Percentiles rank a stretch among this genome's conserved stretches.
Conservation (phyloP, 2,329 filamentous ascomycete species). For the Dactylellina leptospora region DNA sequence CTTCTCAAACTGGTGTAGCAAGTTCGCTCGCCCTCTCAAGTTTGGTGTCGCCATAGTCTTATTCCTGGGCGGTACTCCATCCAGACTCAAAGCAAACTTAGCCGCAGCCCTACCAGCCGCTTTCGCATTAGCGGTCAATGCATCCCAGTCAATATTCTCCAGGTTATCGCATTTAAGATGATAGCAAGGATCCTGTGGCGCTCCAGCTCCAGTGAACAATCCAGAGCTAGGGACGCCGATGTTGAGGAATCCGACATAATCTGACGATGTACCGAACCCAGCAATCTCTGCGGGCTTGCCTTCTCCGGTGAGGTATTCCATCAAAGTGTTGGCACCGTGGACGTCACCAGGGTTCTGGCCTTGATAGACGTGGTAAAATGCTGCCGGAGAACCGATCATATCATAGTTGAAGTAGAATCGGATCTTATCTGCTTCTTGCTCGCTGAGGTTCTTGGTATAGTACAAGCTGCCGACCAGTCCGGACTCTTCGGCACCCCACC, state of each 20-base stretch:
- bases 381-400: slow-evolving; percentile 69
- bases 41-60: slow-evolving; percentile 31
- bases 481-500: slow-evolving; percentile 72
- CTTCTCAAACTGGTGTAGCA: slow-evolving; percentile 39
- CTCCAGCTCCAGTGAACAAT: slow-evolving; percentile 68
- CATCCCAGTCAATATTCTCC: slow-evolving; percentile 66
- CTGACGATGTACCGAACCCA: slow-evolving; percentile 62
- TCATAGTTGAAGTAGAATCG: slow-evolving; percentile 75
- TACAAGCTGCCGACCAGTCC: slow-evolving; percentile 69
- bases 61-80: slow-evolving; percentile 61
- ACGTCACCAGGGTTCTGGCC: slow-evolving; percentile 60
- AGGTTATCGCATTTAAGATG: slow-evolving; percentile 66
- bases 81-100: slow-evolving; percentile 71
- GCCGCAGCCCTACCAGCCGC: slow-evolving; percentile 75
- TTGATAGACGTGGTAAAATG: slow-evolving; percentile 61
- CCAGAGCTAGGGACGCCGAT: slow-evolving; percentile 68
- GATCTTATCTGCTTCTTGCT: slow-evolving; percentile 68
- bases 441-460: slow-evolving; percentile 65
- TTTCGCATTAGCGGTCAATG: slow-evolving; percentile 66
- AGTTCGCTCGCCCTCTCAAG: slow-evolving; percentile 32
- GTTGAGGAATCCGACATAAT: slow-evolving; percentile 69
- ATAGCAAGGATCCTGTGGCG: slow-evolving; percentile 68
- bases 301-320: slow-evolving; percentile 68
- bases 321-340: slow-evolving; percentile 60
- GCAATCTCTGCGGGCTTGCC: slow-evolving; percentile 60